Evolutionary conservation across 2,329 filamentous ascomycete genomes (phyloP), one percentile per base, ranked within the genome.

Genomic region (Zasmidium cellare): DNA sequence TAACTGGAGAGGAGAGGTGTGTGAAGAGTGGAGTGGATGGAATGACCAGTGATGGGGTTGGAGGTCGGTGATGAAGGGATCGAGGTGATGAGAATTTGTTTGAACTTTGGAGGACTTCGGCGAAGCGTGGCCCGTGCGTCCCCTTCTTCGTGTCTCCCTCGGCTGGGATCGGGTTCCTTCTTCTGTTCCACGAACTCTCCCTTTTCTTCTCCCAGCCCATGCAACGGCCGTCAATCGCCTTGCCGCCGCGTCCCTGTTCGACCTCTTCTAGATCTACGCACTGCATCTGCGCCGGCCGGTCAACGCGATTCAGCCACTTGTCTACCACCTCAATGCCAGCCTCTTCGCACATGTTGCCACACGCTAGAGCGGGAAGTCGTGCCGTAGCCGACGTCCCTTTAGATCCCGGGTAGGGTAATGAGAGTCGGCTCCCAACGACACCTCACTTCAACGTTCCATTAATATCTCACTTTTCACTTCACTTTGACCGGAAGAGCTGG

Each of bases 1-100:
- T 53, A 58, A 53, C 46, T 31, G 53, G 53, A 50, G 53, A 45
- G 50, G 44, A 31, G 50, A 47, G 24, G 52, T 18, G 24, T 25
- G 44, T 24, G 38, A 48, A 20, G 55, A 57, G 55, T 48, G 55
- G 55, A 57, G 55, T 57, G 35, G 44, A 24, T 53, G 55, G 46
- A 47, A 49, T 38, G 24, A 9, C 35, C 35, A n/a, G 35, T 18
- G 35, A 41, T 41, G 35, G 35, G 7, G 35, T 41, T 28, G 35
- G 16, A n/a, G 16, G 35, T 41, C 16, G 35, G 16, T 41, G 35
- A 41, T 3, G 5, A 9, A 14, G 16, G 35, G 35, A 41, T 6
- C 12, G 7, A 9, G 35, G n/a, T n/a, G n/a, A n/a, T n/a, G 5
- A 41, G 35, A 18, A 3, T 41, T 41, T 41, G 11, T 41, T 41